phyloP scores from a whole-genome alignment of 305 asterid species.

The Fraxinus platypoda region DNA sequence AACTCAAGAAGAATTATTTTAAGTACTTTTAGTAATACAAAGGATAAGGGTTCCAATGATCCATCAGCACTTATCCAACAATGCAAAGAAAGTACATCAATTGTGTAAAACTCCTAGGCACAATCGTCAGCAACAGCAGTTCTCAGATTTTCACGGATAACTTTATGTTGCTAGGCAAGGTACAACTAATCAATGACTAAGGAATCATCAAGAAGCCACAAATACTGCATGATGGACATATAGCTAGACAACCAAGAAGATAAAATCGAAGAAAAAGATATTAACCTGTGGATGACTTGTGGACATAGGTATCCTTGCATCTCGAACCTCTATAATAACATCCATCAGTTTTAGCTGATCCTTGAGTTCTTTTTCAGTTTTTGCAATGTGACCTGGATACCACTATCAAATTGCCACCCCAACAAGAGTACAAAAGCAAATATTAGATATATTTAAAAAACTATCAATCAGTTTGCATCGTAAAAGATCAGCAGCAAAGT shows the following conservation, averaged over 20 bases:
- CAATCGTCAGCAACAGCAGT: not conserved
- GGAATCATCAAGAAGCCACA: constrained; percentile 17
- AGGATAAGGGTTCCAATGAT: not conserved
- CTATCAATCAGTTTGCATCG: constrained; percentile 5
- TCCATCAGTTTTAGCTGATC: constrained; percentile 93
- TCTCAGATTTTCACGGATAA: not conserved
- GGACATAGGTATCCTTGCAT: constrained; percentile 92
- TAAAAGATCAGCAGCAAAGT: constrained; percentile 25
- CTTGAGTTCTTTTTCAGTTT: constrained; percentile 91
- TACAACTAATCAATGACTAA: constrained; percentile 17
- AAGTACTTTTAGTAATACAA: not conserved
- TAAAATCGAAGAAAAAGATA: constrained; percentile 9
- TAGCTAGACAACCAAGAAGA: constrained; percentile 7
- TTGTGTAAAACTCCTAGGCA: not conserved
- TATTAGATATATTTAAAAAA: constrained; percentile 12
- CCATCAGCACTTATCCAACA: not conserved
- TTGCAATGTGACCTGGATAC: constrained; percentile 97
- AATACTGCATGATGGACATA: not conserved
- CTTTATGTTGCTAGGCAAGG: not conserved
- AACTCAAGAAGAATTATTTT: not conserved
- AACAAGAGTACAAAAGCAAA: constrained; percentile 23
- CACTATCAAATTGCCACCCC: constrained; percentile 48
- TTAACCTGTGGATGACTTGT: constrained; percentile 85
- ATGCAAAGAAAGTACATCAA: not conserved
- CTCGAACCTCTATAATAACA: constrained; percentile 94